Evolutionary conservation across 169 alveolate genomes (phyloP).

Genomic region (Plasmodium relictum): DNA sequence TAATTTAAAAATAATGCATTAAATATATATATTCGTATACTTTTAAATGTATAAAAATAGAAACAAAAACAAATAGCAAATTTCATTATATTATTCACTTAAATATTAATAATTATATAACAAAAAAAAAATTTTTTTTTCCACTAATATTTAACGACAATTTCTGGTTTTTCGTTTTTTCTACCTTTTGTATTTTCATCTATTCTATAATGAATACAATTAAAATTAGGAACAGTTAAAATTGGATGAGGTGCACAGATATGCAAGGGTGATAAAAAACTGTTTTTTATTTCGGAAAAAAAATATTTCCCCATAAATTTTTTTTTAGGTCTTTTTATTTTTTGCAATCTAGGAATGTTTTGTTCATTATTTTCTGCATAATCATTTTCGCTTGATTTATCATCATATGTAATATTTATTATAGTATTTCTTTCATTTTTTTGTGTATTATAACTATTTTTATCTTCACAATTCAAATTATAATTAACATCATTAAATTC

Average conservation of each 20-base stretch:
- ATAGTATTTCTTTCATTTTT: slow-evolving; percentile 13
- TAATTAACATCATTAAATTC: background rate
- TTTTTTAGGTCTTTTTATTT: slow-evolving; percentile 43
- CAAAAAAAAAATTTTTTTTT: background rate
- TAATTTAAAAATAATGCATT: no score
- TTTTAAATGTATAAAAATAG: no score
- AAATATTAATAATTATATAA: background rate
- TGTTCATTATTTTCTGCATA: slow-evolving; percentile 2
- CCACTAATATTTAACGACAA: slow-evolving; percentile 30
- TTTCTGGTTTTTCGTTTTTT: slow-evolving; percentile 19
- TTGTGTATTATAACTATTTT: background rate
- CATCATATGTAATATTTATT: slow-evolving; percentile 25
- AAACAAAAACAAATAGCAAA: background rate
- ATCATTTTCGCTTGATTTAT: slow-evolving; percentile 12
- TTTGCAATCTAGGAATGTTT: background rate
- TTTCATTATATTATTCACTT: background rate
- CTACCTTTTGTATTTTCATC: background rate
- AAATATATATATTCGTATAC: no score
- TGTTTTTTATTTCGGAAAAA: slow-evolving; percentile 59
- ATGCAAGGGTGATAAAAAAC: slow-evolving; percentile 24
- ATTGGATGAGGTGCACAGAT: background rate
- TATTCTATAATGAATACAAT: slow-evolving; percentile 6
- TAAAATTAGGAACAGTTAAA: slow-evolving; percentile 11
- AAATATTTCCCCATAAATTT: slow-evolving; percentile 67
- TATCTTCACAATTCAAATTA: background rate